Base-by-base conservation (phyloP, 2,329 filamentous ascomycete species). In the Ascochyta clinopodiicola region DNA sequence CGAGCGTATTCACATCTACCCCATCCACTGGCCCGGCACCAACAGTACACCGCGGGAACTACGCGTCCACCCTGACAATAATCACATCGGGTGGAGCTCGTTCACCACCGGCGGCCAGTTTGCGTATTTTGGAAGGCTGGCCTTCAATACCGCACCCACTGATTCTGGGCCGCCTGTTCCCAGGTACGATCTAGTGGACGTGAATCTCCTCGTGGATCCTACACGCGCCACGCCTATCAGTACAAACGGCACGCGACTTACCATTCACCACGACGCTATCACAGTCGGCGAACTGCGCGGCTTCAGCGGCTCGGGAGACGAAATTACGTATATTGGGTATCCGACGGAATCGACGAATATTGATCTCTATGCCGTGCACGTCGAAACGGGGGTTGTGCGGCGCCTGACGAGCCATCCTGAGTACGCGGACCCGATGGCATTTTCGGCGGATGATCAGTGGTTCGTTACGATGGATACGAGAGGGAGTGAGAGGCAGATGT, bases 371-470 rank as follows among this genome's bases (percentile, higher is more conserved):
- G 78, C 78, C 2, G 71, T 71, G 7, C 63, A 81, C 44, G 49
- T 81, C 3, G 57, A 56, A 1, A 80, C 77, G 0, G 79, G 80
- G 8, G 51, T 46, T 0, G 70, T 81, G 5, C 72, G 78, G 17
- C 76, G 79, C 0, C 63, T 81, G 1, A 81, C 78, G 2, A 71
- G 60, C 17, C 76, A 81, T 53, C 78, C 79, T 0, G 79, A 78
- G 27, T 81, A 81, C 46, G 64, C 66, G 6, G 79, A 82, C 43
- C 79, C 78, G 0, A 60, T 81, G 3, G 70, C 73, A 29, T 68
- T 80, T 44, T 80, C 79, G 0, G 69, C 73, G 1, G 78, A 82
- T 57, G 68, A 79, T 54, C 40, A 75, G n/a, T 81, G 78, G 75
- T 63, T 73, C 17, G 76, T 78, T 13, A 68, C 76, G 12, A 71